A percentile compares a stretch with the other conserved stretches of the same genome.
These are phyloP conservation scores for Trichoderma sp. DNA, from an alignment of 2,329 filamentous ascomycete genomes.

Conservation along the genomic window DNA sequence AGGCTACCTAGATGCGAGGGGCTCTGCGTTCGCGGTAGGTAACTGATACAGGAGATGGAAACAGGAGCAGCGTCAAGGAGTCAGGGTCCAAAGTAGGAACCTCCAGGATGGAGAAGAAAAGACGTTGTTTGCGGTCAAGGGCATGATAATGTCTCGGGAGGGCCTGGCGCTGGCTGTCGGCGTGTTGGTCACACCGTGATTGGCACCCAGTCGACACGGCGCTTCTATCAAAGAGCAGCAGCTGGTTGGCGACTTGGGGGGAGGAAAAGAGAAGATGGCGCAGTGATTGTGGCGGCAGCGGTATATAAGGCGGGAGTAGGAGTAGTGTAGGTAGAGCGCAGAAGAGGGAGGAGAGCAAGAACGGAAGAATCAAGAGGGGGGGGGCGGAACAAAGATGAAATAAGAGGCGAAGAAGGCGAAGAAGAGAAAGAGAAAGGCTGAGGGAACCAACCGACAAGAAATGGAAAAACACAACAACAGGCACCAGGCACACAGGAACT, in stretches of 20 bases:
- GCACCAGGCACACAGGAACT: not conserved
- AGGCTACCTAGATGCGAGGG: not conserved
- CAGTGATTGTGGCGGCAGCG: not conserved
- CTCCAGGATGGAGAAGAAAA: conserved; percentile 45
- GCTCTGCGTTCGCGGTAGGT: not conserved
- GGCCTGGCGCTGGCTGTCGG: conserved; percentile 9
- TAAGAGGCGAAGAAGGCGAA: not conserved
- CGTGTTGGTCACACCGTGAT: conserved; percentile 23
- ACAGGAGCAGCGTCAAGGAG: conserved; percentile 38
- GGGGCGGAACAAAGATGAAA: not conserved
- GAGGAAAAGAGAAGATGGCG: conserved; percentile 3
- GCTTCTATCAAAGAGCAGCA: conserved; percentile 3
- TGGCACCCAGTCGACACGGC: conserved; percentile 20
- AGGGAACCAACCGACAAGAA: not conserved
- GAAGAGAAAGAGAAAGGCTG: not conserved
- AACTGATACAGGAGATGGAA: not conserved
- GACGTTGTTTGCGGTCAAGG: conserved; percentile 40
- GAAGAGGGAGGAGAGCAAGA: not conserved
- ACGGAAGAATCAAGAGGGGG: not conserved
- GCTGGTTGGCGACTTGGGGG: conserved; percentile 2
- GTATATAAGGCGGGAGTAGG: not conserved
- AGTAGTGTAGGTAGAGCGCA: not conserved
- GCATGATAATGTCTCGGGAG: conserved; percentile 42
- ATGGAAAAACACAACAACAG: not conserved
- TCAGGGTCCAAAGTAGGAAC: conserved; percentile 43